Conservation (phyloP, 768 basidiomycete genomes). For the Termitomyces sp. region DNA sequence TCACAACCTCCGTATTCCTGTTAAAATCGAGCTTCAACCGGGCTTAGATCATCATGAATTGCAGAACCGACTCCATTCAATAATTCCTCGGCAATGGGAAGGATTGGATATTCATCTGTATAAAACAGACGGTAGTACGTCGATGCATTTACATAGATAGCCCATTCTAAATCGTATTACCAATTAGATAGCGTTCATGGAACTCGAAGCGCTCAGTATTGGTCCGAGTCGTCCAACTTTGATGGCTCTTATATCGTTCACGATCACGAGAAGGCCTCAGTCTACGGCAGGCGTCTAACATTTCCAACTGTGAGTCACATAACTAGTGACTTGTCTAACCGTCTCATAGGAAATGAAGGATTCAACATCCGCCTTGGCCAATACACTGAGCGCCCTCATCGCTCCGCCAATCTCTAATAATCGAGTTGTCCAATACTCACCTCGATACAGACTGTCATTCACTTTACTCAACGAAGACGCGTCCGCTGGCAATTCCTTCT, state of each 20-base stretch:
- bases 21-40: constrained; percentile 35
- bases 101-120: constrained; percentile 35
- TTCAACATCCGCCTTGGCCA: constrained; percentile 20
- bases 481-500: constrained; percentile 50
- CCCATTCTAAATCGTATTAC: background rate
- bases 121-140: constrained; percentile 11
- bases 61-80: constrained; percentile 20
- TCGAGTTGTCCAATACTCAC: constrained; percentile 69
- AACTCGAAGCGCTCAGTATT: constrained; percentile 1
- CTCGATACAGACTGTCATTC: constrained; percentile 85
- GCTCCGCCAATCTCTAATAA: constrained; percentile 37
- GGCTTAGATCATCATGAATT: constrained; percentile 13
- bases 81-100: constrained; percentile 32
- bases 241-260: constrained; percentile 20
- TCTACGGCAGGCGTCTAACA: constrained; percentile 23
- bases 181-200: background rate
- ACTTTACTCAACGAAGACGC: constrained; percentile 90
- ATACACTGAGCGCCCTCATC: constrained; percentile 32
- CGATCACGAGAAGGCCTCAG: constrained; percentile 12
- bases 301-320: constrained; percentile 20
- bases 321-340: constrained; percentile 15
- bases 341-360: background rate
- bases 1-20: constrained; percentile 40
- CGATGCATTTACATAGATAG: background rate
- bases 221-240: background rate